Conservation (phyloP, 2,329 filamentous ascomycete species). For the Trichophyton simii region DNA sequence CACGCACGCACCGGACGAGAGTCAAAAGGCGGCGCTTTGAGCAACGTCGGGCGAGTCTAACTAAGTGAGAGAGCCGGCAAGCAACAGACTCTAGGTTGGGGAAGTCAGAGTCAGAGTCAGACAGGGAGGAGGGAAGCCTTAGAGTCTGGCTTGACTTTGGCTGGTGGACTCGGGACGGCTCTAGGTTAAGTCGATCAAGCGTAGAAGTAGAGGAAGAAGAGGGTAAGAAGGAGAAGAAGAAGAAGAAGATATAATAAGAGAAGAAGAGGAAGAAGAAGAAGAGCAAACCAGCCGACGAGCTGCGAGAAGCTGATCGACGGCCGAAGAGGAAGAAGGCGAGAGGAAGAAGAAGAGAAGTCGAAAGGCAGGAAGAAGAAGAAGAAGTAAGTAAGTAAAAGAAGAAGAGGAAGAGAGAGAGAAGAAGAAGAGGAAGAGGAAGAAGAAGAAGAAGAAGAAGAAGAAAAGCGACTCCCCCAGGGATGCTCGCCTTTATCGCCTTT, state of each 20-base stretch:
- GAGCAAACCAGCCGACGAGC: not conserved
- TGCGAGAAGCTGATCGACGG: not conserved
- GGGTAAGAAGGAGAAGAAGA: not conserved
- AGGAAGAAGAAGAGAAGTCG: not conserved
- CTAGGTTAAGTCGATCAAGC: not conserved
- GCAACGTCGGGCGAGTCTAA: too few species aligned
- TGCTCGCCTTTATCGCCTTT: too few species aligned
- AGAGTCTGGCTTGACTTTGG: too few species aligned
- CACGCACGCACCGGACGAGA: too few species aligned
- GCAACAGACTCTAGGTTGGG: too few species aligned
- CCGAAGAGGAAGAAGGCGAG: slow-evolving; percentile 2
- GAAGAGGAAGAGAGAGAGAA: not conserved
- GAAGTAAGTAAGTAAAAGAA: not conserved
- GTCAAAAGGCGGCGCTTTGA: too few species aligned
- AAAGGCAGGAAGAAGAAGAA: not conserved
- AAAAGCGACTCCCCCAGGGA: not conserved
- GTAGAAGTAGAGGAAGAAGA: not conserved
- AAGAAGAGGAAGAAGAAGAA: not conserved
- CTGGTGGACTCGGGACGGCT: too few species aligned
- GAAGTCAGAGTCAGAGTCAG: too few species aligned
- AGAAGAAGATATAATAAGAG: not conserved
- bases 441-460: not conserved
- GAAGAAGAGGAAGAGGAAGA: too few species aligned
- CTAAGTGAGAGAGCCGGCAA: too few species aligned
- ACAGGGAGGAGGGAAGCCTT: too few species aligned